A percentile compares a stretch with the other conserved stretches of the same genome.
These are phyloP conservation scores for Trifolium repens DNA, from an alignment of 306 rosid species.

Conservation along the genomic window DNA sequence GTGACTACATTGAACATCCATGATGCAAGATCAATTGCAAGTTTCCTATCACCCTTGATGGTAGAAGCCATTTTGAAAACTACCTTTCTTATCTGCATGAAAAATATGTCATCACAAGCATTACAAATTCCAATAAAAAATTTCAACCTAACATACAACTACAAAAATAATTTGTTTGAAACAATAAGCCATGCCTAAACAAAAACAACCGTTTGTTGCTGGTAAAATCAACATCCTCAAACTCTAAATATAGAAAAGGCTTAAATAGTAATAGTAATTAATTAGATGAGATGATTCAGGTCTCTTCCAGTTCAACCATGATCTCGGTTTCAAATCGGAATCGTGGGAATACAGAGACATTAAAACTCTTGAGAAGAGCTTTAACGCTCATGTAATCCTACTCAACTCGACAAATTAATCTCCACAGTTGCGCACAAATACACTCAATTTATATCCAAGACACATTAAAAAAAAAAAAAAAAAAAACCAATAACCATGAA, in stretches of 20 bases:
- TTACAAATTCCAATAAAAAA: slow-evolving; percentile 24
- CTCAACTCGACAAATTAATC: neutral
- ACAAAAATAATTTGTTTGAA: neutral
- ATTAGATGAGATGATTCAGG: neutral
- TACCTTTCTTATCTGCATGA: neutral
- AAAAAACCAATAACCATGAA: neutral
- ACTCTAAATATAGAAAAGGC: neutral
- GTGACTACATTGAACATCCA: slow-evolving; percentile 86
- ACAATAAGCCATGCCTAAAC: no score
- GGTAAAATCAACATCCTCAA: neutral
- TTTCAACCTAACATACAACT: neutral
- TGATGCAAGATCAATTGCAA: slow-evolving; percentile 63
- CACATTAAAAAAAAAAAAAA: neutral
- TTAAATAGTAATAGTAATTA: no score
- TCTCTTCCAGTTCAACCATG: neutral
- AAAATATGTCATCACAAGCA: slow-evolving; percentile 34
- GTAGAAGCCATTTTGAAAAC: slow-evolving; percentile 55
- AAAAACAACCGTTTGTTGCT: no score
- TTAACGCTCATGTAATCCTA: neutral
- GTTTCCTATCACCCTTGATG: slow-evolving; percentile 62
- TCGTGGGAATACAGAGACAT: neutral
- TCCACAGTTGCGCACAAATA: neutral
- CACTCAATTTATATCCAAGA: neutral
- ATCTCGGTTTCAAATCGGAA: neutral
- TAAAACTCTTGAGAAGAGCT: neutral